Evolutionary conservation across 306 rosid species (phyloP), one percentile per base, ranked within the genome.

Genomic region (Neltuma alba): DNA sequence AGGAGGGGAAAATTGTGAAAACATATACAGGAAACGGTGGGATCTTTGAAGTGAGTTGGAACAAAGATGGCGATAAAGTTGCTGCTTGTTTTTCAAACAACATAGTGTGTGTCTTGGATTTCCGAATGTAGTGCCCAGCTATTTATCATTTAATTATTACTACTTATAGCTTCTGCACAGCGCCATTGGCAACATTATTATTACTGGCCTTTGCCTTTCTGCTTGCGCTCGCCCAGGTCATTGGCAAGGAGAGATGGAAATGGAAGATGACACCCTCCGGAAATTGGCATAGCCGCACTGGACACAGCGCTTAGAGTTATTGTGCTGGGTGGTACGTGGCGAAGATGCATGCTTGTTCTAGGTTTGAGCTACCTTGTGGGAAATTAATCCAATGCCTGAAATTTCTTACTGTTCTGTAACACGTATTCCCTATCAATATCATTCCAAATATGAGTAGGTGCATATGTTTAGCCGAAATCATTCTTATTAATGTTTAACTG

Each of bases 11-110:
- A 86, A 89, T 95, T 74, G 93, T 95, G 45, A 95, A 88, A 83
- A 91, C 97, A 20, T 95, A 87, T 71, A 69, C 86, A 0, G 99
- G 99, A 36, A 91, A 89, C 74, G 99, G 97, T n/a, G 97, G 97
- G 79, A 90, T 95, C 37, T 95, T 92, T 86, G 99, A 95, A 84
- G 97, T 95, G 27, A 86, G 95, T 88, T 95, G 98, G 99, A 92
- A 83, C 76, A 95, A 86, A 79, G 99, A 92, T 44, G 99, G 99
- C 44, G 90, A 95, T 84, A 91, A 91, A 75, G 87, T 95, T 16
- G 98, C 99, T 34, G 97, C 97, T 55, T 95, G 99, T 79, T 95
- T 86, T 76, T 90, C 99, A 52, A 88, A 95, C 88, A 95, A 95
- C 68, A 92, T 88, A 62, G 98, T 95, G n/a, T 91, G 92, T 72